Evolutionary conservation across 2,329 filamentous ascomycete genomes (phyloP), one percentile per base, ranked within the genome.

Genomic region (Diaporthe citrichinensis): DNA sequence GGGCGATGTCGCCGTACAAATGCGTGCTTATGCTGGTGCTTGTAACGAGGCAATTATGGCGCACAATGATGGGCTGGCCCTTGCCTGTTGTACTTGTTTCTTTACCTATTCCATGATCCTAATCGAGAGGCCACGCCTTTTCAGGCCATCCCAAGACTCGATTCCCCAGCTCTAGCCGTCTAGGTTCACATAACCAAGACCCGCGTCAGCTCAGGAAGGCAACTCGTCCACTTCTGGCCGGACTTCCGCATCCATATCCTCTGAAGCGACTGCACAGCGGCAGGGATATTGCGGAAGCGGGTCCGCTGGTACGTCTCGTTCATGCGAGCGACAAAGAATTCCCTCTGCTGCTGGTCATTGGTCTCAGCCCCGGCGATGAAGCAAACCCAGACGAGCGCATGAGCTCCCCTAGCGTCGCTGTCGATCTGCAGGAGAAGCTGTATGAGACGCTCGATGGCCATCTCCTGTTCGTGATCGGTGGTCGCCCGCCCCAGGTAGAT

Each of bases 181-280:
- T 41, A 49, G 1, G 1, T n/a, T 53, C 20, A 68, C 65, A 68
- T 68, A 4, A 68, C 65, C 34, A 68, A 20, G 7, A 68, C 65
- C 31, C 49, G 46, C 3, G 65, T 53, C 65, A 68, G 34, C 23
- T 68, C 65, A 0, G 65, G 65, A 12, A 68, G 34, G 34, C 65
- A 68, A 17, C 65, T 68, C 5, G 65, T 68, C 65, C 65, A 68
- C 31, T 68, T 68, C 65, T 39, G 65, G n/a, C 46, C 46, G 23
- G 65, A 36, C 3, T 53, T 53, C 34, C 65, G 14, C 65, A 53
- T 41, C 65, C 65, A 68, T 39, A 68, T 68, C 46, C 65, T 36
- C 23, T 53, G 46, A 8, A 68, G 65, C 4, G 65, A 68, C 31
- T 68, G 65, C 1, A 68, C n/a, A 23, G 65, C 65, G 6, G 65